phyloP scores from a whole-genome alignment of 176 grass and related monocot species.

The Phyllostachys edulis region DNA sequence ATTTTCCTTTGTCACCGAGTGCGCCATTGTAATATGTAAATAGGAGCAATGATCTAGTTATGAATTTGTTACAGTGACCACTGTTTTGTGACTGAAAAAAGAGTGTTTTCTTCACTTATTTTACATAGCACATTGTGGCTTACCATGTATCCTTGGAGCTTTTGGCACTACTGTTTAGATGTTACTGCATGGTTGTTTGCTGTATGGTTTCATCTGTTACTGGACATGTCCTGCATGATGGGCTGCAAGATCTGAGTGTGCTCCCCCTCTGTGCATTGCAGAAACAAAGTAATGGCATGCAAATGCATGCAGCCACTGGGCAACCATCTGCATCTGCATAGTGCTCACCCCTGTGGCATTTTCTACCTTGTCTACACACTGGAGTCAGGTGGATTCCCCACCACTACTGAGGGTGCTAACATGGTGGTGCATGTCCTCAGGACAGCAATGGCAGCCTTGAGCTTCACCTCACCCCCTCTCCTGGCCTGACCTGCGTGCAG shows the following conservation, averaged over 20 bases:
- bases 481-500: neutral
- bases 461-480: conserved; percentile 29
- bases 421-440: conserved; percentile 35
- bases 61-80: neutral
- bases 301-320: conserved; percentile 17
- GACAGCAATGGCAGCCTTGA: conserved; percentile 51
- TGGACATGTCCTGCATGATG: conserved; percentile 39
- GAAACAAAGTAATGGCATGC: conserved; percentile 20
- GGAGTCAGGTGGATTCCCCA: conserved; percentile 52
- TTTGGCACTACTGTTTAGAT: conserved; percentile 40
- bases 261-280: conserved; percentile 28
- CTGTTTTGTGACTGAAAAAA: neutral
- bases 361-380: conserved; percentile 52
- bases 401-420: conserved; percentile 36
- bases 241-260: conserved; percentile 44
- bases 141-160: conserved; percentile 20
- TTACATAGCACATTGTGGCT: conserved; percentile 15
- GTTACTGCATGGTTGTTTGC: conserved; percentile 32
- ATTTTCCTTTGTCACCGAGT: conserved; percentile 3
- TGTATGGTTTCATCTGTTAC: conserved; percentile 25
- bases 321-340: conserved; percentile 40
- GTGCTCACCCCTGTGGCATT: conserved; percentile 44
- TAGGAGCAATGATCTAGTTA: neutral
- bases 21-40: conserved; percentile 16
- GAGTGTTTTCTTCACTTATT: conserved; percentile 27